Evolutionary conservation across 2,329 filamentous ascomycete species (phyloP).

Genomic region (Exophiala dermatitidis): DNA sequence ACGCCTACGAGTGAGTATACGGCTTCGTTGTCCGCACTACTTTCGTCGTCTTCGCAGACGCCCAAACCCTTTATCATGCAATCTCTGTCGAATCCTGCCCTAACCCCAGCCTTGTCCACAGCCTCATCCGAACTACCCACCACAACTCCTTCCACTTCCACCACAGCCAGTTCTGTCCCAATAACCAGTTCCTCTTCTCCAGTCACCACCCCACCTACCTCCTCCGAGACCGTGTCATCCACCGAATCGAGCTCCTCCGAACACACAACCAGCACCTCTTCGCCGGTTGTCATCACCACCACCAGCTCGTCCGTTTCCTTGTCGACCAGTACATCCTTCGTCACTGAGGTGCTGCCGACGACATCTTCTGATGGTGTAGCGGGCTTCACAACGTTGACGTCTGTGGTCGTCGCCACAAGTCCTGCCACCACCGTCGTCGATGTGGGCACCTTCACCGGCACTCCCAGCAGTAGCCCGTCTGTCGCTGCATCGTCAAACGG

Average conservation of each 20-base stretch:
- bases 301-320: slow-evolving; percentile 17
- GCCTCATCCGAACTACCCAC: slow-evolving; percentile 6
- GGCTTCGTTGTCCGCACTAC: slow-evolving; percentile 4
- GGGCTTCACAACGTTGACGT: slow-evolving; percentile 18
- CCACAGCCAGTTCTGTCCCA: slow-evolving; percentile 60
- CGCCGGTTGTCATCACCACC: slow-evolving; percentile 19
- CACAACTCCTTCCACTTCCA: slow-evolving; percentile 7
- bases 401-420: slow-evolving; percentile 11
- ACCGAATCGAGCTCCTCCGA: slow-evolving; percentile 7
- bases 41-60: slow-evolving; percentile 1
- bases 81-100: slow-evolving; percentile 4
- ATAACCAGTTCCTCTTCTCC: slow-evolving; percentile 8
- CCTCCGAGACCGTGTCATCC: slow-evolving; percentile 6
- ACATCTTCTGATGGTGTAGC: slow-evolving; percentile 14
- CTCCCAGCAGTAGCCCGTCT: slow-evolving; percentile 15
- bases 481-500: slow-evolving; percentile 8
- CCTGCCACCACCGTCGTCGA: slow-evolving; percentile 16
- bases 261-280: slow-evolving; percentile 14
- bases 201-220: slow-evolving; percentile 10
- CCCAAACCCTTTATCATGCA: background rate
- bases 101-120: slow-evolving; percentile 3
- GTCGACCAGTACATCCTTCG: slow-evolving; percentile 12
- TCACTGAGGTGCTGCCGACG: slow-evolving; percentile 13
- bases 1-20: slow-evolving; percentile 16
- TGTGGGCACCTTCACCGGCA: slow-evolving; percentile 18